Evolutionary conservation across 2,329 filamentous ascomycete genomes (phyloP).

Genomic region (Neofusicoccum parvum): DNA sequence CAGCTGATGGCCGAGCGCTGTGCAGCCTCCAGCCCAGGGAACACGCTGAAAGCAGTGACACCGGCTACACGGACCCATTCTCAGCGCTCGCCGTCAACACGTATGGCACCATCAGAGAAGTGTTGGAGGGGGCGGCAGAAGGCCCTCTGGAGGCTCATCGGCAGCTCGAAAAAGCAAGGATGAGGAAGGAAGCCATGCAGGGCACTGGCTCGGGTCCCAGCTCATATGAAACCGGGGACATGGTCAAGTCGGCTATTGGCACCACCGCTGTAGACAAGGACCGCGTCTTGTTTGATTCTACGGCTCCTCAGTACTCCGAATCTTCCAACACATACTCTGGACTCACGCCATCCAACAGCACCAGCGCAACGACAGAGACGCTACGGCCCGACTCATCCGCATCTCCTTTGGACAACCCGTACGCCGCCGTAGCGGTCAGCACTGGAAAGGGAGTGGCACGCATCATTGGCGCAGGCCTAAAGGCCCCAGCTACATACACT

Average conservation of each 20-base stretch:
- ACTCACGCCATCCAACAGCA: no score
- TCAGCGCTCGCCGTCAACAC: slow-evolving; percentile 8
- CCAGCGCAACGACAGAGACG: not conserved
- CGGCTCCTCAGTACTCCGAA: no score
- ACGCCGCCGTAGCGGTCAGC: not conserved
- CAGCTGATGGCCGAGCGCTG: not conserved
- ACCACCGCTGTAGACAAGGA: no score
- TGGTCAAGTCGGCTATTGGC: no score
- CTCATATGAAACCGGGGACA: no score
- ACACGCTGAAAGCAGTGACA: no score
- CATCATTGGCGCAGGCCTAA: not conserved
- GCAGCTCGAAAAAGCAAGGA: not conserved
- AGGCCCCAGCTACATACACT: slow-evolving; percentile 1
- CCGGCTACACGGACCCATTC: not conserved
- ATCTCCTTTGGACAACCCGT: not conserved
- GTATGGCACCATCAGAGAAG: not conserved
- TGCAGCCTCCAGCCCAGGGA: not conserved
- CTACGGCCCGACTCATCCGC: no score
- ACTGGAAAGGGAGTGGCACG: not conserved
- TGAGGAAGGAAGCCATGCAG: no score
- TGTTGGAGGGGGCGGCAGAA: not conserved
- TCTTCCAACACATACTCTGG: no score
- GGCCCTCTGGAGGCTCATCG: slow-evolving; percentile 1
- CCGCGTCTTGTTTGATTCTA: no score
- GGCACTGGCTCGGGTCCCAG: no score